Percentiles rank a stretch among this genome's conserved stretches.
These are phyloP conservation scores for Meyerozyma carpophila DNA, from an alignment of 1,139 yeast genomes.

Conservation along the genomic window DNA sequence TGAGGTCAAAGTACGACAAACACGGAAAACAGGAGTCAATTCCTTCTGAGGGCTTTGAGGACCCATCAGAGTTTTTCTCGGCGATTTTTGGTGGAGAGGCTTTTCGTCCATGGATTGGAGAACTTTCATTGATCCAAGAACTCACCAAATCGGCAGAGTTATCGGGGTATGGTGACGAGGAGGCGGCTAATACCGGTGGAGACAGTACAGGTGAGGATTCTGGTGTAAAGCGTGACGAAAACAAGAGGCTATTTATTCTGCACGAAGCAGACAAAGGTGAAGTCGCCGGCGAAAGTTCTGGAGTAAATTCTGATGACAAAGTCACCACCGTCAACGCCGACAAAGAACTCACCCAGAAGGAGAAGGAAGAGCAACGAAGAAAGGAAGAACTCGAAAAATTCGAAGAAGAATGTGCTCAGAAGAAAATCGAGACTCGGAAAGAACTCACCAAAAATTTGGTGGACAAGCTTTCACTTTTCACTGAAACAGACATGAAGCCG, in stretches of 20 bases:
- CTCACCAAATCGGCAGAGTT: slow-evolving; percentile 67
- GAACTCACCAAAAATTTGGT: slow-evolving; percentile 60
- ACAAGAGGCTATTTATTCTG: background rate
- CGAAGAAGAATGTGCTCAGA: slow-evolving; percentile 71
- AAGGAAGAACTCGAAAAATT: slow-evolving; percentile 66
- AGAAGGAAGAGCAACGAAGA: slow-evolving; percentile 39
- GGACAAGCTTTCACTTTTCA: slow-evolving; percentile 65
- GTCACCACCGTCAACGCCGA: slow-evolving; percentile 10
- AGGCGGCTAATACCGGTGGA: slow-evolving; percentile 17
- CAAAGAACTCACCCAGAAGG: slow-evolving; percentile 27
- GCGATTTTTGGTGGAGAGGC: slow-evolving; percentile 82
- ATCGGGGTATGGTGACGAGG: slow-evolving; percentile 40
- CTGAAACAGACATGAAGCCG: slow-evolving; percentile 74
- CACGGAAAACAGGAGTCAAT: slow-evolving; percentile 81
- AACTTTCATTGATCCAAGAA: slow-evolving; percentile 79
- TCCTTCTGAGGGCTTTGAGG: slow-evolving; percentile 77
- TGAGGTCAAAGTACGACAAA: slow-evolving; percentile 75
- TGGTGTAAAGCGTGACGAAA: background rate
- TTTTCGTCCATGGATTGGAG: slow-evolving; percentile 72
- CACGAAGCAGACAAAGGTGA: background rate
- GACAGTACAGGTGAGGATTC: background rate
- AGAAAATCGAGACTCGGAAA: slow-evolving; percentile 67
- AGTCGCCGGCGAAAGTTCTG: slow-evolving; percentile 8
- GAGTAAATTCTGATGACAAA: slow-evolving; percentile 13
- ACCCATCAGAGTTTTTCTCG: slow-evolving; percentile 54